These are phyloP conservation scores for Posidonia australis DNA, from an alignment of 106 monocot genomes.

Conservation along the genomic window DNA sequence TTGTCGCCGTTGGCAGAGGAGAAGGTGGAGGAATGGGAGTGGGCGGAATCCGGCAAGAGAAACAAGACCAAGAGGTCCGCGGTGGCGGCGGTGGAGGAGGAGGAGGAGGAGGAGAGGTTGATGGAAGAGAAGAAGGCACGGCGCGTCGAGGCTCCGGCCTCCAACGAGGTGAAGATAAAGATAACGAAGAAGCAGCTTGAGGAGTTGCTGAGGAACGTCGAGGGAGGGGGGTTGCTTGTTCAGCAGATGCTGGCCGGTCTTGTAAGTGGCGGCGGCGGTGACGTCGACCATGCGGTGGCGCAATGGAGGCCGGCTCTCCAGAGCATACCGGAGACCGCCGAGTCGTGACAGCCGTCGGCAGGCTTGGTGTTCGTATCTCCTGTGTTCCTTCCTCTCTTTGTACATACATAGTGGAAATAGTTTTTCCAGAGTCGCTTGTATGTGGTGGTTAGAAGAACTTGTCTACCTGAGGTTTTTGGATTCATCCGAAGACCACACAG, in stretches of 20 bases:
- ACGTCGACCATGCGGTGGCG: background rate
- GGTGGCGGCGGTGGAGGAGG: background rate
- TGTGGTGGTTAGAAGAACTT: too few species aligned
- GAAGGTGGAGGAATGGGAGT: conserved; percentile 1
- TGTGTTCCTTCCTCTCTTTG: too few species aligned
- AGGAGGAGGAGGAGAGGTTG: background rate
- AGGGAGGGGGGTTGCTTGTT: conserved; percentile 10
- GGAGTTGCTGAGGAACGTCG: conserved; percentile 21
- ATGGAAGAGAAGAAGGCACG: background rate
- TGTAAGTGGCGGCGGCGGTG: background rate
- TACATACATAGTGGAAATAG: too few species aligned
- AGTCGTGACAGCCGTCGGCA: conserved; percentile 6
- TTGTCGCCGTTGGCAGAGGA: conserved; percentile 9
- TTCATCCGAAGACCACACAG: too few species aligned
- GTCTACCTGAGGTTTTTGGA: too few species aligned
- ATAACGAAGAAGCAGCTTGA: conserved; percentile 43
- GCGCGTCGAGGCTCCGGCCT: background rate
- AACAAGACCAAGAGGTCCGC: background rate
- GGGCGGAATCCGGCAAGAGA: background rate
- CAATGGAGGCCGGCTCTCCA: conserved; percentile 25
- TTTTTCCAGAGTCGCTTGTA: too few species aligned
- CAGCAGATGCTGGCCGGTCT: conserved; percentile 16
- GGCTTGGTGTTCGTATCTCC: background rate
- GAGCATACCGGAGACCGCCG: conserved; percentile 24
- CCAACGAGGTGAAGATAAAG: conserved; percentile 32